A percentile compares a stretch with the other conserved stretches of the same genome.
Evolutionary conservation across 805 yeast species (phyloP).

Genomic region (Ogataea ganodermae): DNA sequence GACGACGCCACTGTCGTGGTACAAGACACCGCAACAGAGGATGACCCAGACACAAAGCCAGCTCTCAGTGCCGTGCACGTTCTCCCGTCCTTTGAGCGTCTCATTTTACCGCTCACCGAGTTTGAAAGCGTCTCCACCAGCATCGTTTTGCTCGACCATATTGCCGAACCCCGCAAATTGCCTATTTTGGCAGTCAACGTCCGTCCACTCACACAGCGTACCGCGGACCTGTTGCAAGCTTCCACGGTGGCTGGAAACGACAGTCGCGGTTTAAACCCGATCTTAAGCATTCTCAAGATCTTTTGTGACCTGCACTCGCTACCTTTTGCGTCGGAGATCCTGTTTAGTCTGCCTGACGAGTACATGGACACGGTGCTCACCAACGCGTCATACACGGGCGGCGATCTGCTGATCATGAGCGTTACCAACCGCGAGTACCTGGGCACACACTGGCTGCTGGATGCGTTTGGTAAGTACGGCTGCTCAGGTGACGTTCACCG

Average conservation of each 20-base stretch:
- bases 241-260: constrained; percentile 40
- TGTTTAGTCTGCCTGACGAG: constrained; percentile 32
- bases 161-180: constrained; percentile 26
- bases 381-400: constrained; percentile 18
- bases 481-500: constrained; percentile 14
- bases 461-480: constrained; percentile 15
- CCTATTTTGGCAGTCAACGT: constrained; percentile 54
- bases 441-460: constrained; percentile 12
- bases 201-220: constrained; percentile 62
- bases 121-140: constrained; percentile 34
- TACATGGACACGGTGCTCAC: constrained; percentile 25
- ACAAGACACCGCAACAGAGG: too few species aligned
- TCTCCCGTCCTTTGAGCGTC: constrained; percentile 22
- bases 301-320: constrained; percentile 34
- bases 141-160: constrained; percentile 31
- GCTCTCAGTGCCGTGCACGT: constrained; percentile 25
- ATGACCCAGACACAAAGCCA: constrained; percentile 34
- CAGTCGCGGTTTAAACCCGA: constrained; percentile 39
- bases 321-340: constrained; percentile 34
- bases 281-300: constrained; percentile 34
- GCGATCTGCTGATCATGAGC: constrained; percentile 29
- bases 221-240: constrained; percentile 69
- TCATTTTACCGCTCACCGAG: constrained; percentile 29
- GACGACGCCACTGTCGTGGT: constrained; percentile 32
- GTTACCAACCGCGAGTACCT: constrained; percentile 26